Percentiles rank a stretch among this genome's conserved stretches.
phyloP scores from a whole-genome alignment of 1,139 yeast genomes.

The Pneumocystis wakefieldiae region DNA sequence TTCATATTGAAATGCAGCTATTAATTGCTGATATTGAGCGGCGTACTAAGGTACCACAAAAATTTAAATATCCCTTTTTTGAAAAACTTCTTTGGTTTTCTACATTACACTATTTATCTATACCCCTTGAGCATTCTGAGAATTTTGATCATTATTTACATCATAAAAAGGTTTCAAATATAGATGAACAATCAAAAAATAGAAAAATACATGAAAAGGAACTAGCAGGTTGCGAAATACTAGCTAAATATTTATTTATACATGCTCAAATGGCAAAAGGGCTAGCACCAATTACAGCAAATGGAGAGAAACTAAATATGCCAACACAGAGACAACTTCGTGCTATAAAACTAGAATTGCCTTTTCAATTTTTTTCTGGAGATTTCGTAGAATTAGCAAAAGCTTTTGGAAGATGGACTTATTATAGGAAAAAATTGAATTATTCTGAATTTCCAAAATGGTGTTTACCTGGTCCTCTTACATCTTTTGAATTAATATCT shows the following conservation, averaged over 20 bases:
- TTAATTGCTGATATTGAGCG: conserved; percentile 47
- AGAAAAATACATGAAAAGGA: conserved; percentile 2
- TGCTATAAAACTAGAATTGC: conserved; percentile 11
- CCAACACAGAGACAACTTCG: neutral
- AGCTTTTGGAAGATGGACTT: conserved; percentile 12
- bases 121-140: conserved; percentile 4
- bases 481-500: neutral
- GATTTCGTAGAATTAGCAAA: conserved; percentile 10
- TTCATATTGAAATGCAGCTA: conserved; percentile 49
- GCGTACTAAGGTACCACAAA: conserved; percentile 55
- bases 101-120: conserved; percentile 11
- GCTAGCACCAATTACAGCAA: conserved; percentile 3
- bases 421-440: neutral
- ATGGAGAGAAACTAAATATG: conserved; percentile 3
- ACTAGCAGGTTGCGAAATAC: conserved; percentile 5
- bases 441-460: neutral
- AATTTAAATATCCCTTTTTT: conserved; percentile 66
- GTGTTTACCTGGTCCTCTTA: neutral
- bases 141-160: neutral
- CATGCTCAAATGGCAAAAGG: conserved; percentile 11
- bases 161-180: conserved; percentile 1
- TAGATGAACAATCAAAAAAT: neutral
- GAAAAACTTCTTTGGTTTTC: conserved; percentile 56
- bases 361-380: conserved; percentile 8
- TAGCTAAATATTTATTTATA: conserved; percentile 11